phyloP scores from a whole-genome alignment of 768 basidiomycete genomes.

The Amylocystis lapponica region DNA sequence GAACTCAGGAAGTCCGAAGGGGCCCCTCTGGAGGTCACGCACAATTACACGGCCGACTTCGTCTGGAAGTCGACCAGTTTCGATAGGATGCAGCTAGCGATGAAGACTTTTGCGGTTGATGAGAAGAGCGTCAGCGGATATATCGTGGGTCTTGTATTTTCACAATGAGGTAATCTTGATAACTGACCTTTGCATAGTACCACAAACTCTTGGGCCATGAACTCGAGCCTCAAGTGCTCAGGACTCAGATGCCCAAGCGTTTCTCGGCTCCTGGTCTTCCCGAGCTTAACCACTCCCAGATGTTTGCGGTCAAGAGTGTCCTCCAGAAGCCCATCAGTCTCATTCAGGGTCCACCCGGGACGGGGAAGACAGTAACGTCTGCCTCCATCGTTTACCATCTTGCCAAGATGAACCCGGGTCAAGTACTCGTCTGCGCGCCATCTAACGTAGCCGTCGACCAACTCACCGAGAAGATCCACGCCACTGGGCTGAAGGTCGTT shows the following conservation, averaged over 20 bases:
- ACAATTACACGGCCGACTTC: conserved; percentile 96
- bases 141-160: conserved; percentile 36
- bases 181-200: conserved; percentile 48
- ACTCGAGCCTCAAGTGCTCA: conserved; percentile 86
- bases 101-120: conserved; percentile 99
- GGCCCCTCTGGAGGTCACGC: conserved; percentile 89
- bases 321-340: conserved; percentile 96
- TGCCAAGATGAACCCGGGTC: conserved; percentile 99
- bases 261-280: conserved; percentile 97
- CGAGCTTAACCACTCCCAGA: conserved; percentile 98
- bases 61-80: conserved; percentile 99
- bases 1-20: conserved; percentile 89
- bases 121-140: conserved; percentile 99
- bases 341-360: conserved; percentile 98
- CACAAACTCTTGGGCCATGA: conserved; percentile 98
- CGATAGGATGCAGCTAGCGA: conserved; percentile 97
- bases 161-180: not conserved
- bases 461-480: conserved; percentile 96
- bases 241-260: conserved; percentile 92
- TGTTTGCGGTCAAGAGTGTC: conserved; percentile 99
- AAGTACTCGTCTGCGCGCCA: conserved; percentile 97
- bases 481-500: conserved; percentile 98
- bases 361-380: conserved; percentile 98
- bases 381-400: conserved; percentile 98
- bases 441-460: conserved; percentile 99